A percentile compares a stretch with the other conserved stretches of the same genome.
These are phyloP conservation scores for Penicillium riverlandense DNA, from an alignment of 495 filamentous ascomycete genomes.

Conservation along the genomic window DNA sequence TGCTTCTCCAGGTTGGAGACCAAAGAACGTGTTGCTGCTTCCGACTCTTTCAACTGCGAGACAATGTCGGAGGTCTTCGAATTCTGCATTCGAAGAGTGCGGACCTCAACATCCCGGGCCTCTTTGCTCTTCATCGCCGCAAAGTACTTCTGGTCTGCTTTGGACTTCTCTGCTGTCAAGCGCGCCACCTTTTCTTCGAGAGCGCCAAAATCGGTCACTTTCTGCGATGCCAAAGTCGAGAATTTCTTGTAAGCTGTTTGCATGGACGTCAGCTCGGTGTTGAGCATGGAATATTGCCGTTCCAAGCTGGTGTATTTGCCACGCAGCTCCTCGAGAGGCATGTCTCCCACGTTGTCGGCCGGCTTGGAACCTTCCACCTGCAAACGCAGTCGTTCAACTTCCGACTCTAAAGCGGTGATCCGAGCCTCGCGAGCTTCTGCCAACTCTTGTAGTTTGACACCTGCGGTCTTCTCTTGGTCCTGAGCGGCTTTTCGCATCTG, in stretches of 20 bases:
- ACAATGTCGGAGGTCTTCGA: slow-evolving; percentile 90
- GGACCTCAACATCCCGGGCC: slow-evolving; percentile 65
- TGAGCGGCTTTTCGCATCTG: slow-evolving; percentile 71
- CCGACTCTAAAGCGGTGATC: slow-evolving; percentile 72
- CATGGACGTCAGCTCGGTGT: slow-evolving; percentile 79
- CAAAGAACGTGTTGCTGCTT: slow-evolving; percentile 50
- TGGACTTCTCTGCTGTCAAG: slow-evolving; percentile 79
- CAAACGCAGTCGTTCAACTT: slow-evolving; percentile 62
- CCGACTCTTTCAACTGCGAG: slow-evolving; percentile 83
- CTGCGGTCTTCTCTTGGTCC: slow-evolving; percentile 63
- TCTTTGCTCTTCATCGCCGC: slow-evolving; percentile 91
- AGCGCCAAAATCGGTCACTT: slow-evolving; percentile 64
- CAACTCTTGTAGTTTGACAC: slow-evolving; percentile 69
- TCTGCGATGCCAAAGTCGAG: slow-evolving; percentile 73
- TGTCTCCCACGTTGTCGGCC: slow-evolving; percentile 32
- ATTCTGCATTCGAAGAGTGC: slow-evolving; percentile 72
- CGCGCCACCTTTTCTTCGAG: slow-evolving; percentile 73
- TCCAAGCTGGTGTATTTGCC: slow-evolving; percentile 65
- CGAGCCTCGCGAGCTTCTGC: slow-evolving; percentile 65
- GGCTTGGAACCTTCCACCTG: slow-evolving; percentile 39
- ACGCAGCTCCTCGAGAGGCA: slow-evolving; percentile 60
- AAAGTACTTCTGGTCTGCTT: slow-evolving; percentile 97
- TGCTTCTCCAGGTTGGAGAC: slow-evolving; percentile 88
- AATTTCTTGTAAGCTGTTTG: slow-evolving; percentile 83
- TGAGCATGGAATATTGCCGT: slow-evolving; percentile 73